Percentiles rank a stretch among this genome's conserved stretches.
These are phyloP conservation scores for Colletotrichum paranaense DNA, from an alignment of 2,329 filamentous ascomycete genomes.

Conservation along the genomic window DNA sequence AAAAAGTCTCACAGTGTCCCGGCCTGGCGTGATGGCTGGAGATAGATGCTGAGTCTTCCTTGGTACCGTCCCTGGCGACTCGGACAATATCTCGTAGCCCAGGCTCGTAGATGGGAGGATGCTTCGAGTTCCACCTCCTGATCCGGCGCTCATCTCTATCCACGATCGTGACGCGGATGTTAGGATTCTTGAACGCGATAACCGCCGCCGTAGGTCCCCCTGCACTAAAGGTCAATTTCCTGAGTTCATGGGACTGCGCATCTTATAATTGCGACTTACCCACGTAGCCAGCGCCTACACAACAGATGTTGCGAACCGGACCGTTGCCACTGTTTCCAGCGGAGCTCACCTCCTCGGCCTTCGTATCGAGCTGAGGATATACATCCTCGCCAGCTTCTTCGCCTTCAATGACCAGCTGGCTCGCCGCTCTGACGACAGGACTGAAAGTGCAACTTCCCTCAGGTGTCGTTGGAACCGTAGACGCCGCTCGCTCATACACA, in stretches of 20 bases:
- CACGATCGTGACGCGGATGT: conserved; percentile 78
- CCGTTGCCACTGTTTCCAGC: background rate
- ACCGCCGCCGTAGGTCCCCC: conserved; percentile 82
- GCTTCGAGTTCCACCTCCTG: conserved; percentile 76
- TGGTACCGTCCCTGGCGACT: conserved; percentile 68
- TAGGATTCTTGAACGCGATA: conserved; percentile 78
- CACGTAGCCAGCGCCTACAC: conserved; percentile 81
- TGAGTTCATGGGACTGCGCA: background rate
- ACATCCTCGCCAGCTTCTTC: conserved; percentile 36
- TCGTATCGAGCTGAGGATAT: background rate
- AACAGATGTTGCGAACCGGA: conserved; percentile 71
- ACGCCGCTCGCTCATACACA: conserved; percentile 37
- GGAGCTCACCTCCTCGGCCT: background rate
- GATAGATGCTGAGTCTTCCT: conserved; percentile 49
- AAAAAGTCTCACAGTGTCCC: conserved; percentile 37
- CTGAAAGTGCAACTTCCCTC: conserved; percentile 56
- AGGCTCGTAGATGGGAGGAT: conserved; percentile 82
- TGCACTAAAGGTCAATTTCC: conserved; percentile 40
- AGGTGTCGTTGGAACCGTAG: conserved; percentile 58
- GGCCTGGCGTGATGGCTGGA: conserved; percentile 45
- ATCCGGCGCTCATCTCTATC: conserved; percentile 76
- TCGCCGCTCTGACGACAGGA: conserved; percentile 48
- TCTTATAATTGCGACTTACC: conserved; percentile 59
- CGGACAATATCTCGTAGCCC: conserved; percentile 76
- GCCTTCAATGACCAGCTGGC: background rate